A percentile compares a stretch with the other conserved stretches of the same genome.
Evolutionary conservation across 228 moss, liverwort and hornwort genomes (phyloP).

Genomic region (Sphagnum magellanicum): DNA sequence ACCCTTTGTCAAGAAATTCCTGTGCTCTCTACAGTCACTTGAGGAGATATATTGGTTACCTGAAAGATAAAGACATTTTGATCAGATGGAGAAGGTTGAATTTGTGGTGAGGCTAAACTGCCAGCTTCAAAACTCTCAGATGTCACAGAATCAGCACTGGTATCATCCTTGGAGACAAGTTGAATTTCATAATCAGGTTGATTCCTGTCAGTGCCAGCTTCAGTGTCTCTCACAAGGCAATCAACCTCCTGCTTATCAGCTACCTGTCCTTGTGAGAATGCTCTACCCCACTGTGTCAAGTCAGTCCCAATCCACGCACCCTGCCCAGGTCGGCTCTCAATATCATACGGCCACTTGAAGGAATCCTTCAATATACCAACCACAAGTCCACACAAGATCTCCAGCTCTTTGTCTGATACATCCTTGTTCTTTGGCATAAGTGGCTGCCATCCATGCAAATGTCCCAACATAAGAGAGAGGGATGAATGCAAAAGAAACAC

Average conservation of each 20-base stretch:
- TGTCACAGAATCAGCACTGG: not conserved
- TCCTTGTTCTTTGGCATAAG: conserved; percentile 34
- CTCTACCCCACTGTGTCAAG: conserved; percentile 28
- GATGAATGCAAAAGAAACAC: too few relatives aligned
- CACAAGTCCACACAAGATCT: conserved; percentile 32
- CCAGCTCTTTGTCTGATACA: conserved; percentile 36
- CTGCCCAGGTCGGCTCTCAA: conserved; percentile 28
- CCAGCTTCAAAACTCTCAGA: not conserved
- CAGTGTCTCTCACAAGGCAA: not conserved
- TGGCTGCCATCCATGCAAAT: conserved; percentile 11
- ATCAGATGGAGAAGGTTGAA: not conserved
- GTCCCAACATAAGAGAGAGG: too few relatives aligned
- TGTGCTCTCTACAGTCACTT: not conserved
- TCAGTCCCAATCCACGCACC: conserved; percentile 54
- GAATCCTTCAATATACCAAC: conserved; percentile 37
- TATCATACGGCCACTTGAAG: conserved; percentile 21
- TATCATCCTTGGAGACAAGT: not conserved
- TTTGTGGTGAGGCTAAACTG: not conserved
- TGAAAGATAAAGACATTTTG: conserved; percentile 1
- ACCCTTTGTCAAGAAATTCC: not conserved
- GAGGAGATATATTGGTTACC: not conserved
- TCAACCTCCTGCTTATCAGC: not conserved
- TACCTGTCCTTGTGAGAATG: not conserved
- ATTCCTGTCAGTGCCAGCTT: not conserved
- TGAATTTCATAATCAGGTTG: not conserved